These are phyloP conservation scores for Cymbidium sinense DNA, from an alignment of 106 monocot species.

Conservation along the genomic window DNA sequence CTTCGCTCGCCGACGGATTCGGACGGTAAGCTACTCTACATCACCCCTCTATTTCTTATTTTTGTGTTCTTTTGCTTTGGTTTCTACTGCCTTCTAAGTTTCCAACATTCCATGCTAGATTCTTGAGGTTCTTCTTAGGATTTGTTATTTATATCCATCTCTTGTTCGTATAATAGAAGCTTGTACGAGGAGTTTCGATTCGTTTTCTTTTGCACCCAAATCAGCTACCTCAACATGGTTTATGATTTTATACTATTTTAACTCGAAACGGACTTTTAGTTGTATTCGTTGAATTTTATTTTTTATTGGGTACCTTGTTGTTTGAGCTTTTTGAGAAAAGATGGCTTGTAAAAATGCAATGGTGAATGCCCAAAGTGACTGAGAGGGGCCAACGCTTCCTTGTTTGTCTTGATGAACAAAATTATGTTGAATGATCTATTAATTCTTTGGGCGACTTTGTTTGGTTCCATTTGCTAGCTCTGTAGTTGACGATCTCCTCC, in stretches of 20 bases:
- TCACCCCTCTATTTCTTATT: neutral
- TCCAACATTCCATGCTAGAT: neutral
- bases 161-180: neutral
- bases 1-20: neutral
- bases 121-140: neutral
- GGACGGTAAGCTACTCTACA: neutral
- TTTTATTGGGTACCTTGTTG: neutral
- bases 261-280: neutral
- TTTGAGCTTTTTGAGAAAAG: neutral
- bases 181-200: neutral
- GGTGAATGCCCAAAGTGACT: neutral
- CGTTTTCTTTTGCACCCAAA: neutral
- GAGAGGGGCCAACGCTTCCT: neutral
- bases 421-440: neutral
- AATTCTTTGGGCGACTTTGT: neutral
- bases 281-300: neutral
- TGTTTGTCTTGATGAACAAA: neutral
- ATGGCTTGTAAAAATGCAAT: neutral
- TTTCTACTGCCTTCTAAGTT: neutral
- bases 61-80: neutral
- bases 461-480: neutral
- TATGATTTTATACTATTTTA: neutral
- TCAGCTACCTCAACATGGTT: neutral
- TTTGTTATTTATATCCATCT: neutral
- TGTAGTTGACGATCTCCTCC: neutral